Evolutionary conservation across 345 rosid species (phyloP), one percentile per base, ranked within the genome.

Genomic region (Syzygium grande): DNA sequence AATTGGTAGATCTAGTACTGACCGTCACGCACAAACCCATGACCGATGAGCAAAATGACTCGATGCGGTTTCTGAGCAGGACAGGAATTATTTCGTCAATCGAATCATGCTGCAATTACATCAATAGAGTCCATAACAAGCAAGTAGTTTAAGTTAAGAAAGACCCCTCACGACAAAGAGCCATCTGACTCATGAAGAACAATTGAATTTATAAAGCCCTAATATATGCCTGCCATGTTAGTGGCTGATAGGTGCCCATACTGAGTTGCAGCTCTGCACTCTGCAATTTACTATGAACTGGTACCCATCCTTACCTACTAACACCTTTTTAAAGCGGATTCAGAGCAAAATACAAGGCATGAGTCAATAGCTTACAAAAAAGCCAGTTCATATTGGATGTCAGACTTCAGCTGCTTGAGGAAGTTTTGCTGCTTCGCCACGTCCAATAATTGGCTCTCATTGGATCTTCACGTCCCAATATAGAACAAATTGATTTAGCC

Each of bases 401-500:
- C 49, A 73, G 49, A 38, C 49, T 73, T 73, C 80, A 73, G 80
- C 49, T 51, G 51, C 68, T 84, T 38, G 56, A 52, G 77, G 85
- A 51, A 95, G 92, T 91, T 91, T 89, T 94, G 91, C 90, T 90
- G 91, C 94, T 96, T 83, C 96, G 93, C 98, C 97, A 96, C 52
- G 85, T 89, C 99, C 98, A 98, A 85, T 95, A 96, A 90, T 91
- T 93, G 59, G 93, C 94, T 89, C 99, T 93, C 88, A 96, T 84
- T 12, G 96, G 90, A 91, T 98, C 99, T 19, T 92, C 93, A 16
- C 52, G 92, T 89, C 89, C 91, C 87, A 98, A 92, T 84, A 95
- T 77, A 52, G 90, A 91, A 90, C 99, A 98, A 27, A 96, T 86
- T 38, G 92, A 78, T 56, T 86, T 89, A 30, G 92, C 96, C 90